Base-by-base conservation (phyloP, 2,329 filamentous ascomycete genomes). In the Chrysoporthe cubensis region DNA sequence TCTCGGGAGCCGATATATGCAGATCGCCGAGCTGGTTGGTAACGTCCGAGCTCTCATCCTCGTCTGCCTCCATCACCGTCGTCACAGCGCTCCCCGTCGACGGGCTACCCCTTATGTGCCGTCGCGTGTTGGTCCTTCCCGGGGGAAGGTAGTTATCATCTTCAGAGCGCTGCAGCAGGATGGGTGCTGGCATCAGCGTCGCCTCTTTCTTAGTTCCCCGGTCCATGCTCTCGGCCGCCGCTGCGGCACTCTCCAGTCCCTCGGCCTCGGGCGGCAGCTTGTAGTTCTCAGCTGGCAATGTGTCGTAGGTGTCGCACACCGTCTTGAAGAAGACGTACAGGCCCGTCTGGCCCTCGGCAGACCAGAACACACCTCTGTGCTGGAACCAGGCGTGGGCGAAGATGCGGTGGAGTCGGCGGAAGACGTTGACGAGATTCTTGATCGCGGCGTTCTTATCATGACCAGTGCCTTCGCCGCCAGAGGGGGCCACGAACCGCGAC, bases 381-480 rank as follows among this genome's bases (percentile, higher is more conserved):
- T 97, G 94, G 78, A 97, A 99, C 96, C 96, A 99, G 8, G 96
- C 96, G 77, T 99, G 96, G 59, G 96, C 96, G 77, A 98, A 99
- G 79, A 99, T 98, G 69, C 96, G 88, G 79, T 99, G 97, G 62
- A 98, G 87, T 16, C 96, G 88, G 66, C 96, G 88, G 80, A 99
- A 98, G 66, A 99, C 95, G 78, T 97, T 98, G 73, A 95, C 91
- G 68, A 99, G 84, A 77, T 96, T 95, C 78, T 93, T 93, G 69
- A 91, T 84, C 66, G 92, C 92, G 56, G 85, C 80, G 70, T 83
- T 85, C 76, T 85, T 87, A 74, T 88, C 88, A 75, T 88, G 85
- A 13, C 69, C 69, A 9, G 92, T 91, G 73, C 87, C 88, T 75
- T 88, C 85, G 50, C 82, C 83, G 76, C 87, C 86, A 66, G 37